Evolutionary conservation across 345 rosid species (phyloP), one percentile per base, ranked within the genome.

Genomic region (Acer yangbiense): DNA sequence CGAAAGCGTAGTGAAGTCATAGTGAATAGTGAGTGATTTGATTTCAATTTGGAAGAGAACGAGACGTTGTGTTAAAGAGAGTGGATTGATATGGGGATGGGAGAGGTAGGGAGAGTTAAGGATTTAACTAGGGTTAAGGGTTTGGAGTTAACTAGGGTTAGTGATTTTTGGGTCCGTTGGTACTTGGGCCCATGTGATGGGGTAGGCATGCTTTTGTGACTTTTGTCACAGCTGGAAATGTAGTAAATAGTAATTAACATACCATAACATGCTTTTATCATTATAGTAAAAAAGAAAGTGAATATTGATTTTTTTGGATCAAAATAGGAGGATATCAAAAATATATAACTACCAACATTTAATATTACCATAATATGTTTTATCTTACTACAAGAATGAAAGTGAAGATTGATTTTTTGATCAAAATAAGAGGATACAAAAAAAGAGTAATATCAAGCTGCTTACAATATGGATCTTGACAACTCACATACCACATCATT

Each of bases 201-300:
- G 74, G 61, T 55, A 72, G 18, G 62, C n/a, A 50, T n/a, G 39
- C 69, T 78, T 81, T 75, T 82, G 79, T 76, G 80, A 79, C 69
- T 78, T 81, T 75, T 82, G 79, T 76, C 81, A 79, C 86, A 85
- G 90, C 90, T 85, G 91, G 81, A 85, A 83, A 82, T 71, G 72
- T 11, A 18, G 78, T 35, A 35, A 35, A 69, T 11, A 18, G 78
- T 35, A 35, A 35, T 35, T 32, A 10, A 43, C 25, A 16, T 6
- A 21, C 58, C 14, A 73, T 73, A 16, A 44, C 12, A 60, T 73
- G 39, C 39, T 4, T 4, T 69, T 58, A 23, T 35, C 39, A 4
- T 35, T 35, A 35, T 4, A 3, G 4, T 35, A 4, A 35, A 0
- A 5, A 35, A 4, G 6, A 0, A 35, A 35, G 39, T 35, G 39